Base-by-base conservation (phyloP, 345 rosid species). In the Garcia nutans region DNA sequence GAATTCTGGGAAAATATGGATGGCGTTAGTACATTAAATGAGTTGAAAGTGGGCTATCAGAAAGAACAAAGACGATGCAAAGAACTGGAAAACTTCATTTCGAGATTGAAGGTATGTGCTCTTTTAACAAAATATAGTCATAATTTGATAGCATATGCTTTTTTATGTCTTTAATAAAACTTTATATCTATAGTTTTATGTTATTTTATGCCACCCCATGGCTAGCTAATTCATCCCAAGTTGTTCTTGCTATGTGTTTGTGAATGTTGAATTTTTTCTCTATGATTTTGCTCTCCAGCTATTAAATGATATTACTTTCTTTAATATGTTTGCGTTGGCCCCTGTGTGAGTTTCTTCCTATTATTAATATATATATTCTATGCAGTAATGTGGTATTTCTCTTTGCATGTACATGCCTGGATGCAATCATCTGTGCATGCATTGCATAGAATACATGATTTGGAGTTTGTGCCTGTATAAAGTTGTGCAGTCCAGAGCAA, bases 51-150 rank as follows among this genome's bases (percentile, higher is more conserved):
- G 72, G 50, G 79, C 76, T 80, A 79, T 70, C 77, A 72, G 65
- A 80, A 80, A 68, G 93, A 86, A 79, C 82, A 85, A 74, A 79
- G 78, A 80, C 82, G 83, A 80, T 82, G 88, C 84, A 77, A 76
- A 66, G 90, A 88, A 66, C 81, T 90, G 61, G 89, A 90, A 78
- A 68, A 65, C 68, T 60, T 83, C 57, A 57, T 87, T 55, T 85
- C 82, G 54, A 85, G 85, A 76, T 58, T 85, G 76, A 85, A 86
- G 90, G 91, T 89, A 86, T 79, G 75, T 22, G 70, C 37, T 77
- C n/a, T 77, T 67, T 59, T 70, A 22, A 23, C 23, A 57, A 20
- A 47, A 26, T 1, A 20, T 49, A 20, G 52, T 62, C 50, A 20
- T 20, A 66, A 8, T 47, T 66, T 24, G 45, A 65, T 23, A 11